Conservation (phyloP, 805 yeast species). For the Ogataea siamensis region DNA sequence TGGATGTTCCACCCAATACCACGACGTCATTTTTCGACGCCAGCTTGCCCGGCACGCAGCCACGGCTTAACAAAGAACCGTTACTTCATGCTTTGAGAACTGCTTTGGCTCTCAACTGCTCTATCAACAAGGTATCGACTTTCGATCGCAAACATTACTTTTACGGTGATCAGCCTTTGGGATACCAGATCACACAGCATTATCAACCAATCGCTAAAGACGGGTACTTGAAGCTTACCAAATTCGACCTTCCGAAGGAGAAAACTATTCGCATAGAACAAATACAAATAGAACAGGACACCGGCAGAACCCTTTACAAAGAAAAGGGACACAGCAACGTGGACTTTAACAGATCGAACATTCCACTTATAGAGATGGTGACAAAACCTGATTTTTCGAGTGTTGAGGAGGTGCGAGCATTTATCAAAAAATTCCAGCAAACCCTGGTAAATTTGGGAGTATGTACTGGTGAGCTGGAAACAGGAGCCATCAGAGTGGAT, state of each 20-base stretch:
- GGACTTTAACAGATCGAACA: slow-evolving; percentile 82
- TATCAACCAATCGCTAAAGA: slow-evolving; percentile 72
- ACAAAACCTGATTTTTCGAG: slow-evolving; percentile 82
- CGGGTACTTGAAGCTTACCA: slow-evolving; percentile 55
- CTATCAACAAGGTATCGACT: slow-evolving; percentile 52
- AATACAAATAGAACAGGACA: slow-evolving; percentile 92
- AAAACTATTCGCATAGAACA: slow-evolving; percentile 66
- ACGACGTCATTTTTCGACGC: slow-evolving; percentile 76
- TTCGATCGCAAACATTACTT: slow-evolving; percentile 96
- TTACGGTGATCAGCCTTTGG: slow-evolving; percentile 94
- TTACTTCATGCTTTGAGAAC: slow-evolving; percentile 67
- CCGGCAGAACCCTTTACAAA: slow-evolving; percentile 72
- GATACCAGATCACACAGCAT: slow-evolving; percentile 93
- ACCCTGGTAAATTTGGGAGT: slow-evolving; percentile 66
- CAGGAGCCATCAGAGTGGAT: slow-evolving; percentile 94
- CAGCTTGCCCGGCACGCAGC: slow-evolving; percentile 92
- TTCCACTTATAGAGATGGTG: slow-evolving; percentile 86
- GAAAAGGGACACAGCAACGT: slow-evolving; percentile 44
- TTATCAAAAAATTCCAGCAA: slow-evolving; percentile 76
- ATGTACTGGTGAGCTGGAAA: slow-evolving; percentile 87
- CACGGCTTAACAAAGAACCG: slow-evolving; percentile 73
- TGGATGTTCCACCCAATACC: slow-evolving; percentile 55
- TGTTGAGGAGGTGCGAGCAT: slow-evolving; percentile 67
- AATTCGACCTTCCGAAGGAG: slow-evolving; percentile 44
- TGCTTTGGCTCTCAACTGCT: slow-evolving; percentile 65